A percentile compares a stretch with the other conserved stretches of the same genome.
Conservation (phyloP, 2,329 filamentous ascomycete species). For the Colletotrichum sp. region DNA sequence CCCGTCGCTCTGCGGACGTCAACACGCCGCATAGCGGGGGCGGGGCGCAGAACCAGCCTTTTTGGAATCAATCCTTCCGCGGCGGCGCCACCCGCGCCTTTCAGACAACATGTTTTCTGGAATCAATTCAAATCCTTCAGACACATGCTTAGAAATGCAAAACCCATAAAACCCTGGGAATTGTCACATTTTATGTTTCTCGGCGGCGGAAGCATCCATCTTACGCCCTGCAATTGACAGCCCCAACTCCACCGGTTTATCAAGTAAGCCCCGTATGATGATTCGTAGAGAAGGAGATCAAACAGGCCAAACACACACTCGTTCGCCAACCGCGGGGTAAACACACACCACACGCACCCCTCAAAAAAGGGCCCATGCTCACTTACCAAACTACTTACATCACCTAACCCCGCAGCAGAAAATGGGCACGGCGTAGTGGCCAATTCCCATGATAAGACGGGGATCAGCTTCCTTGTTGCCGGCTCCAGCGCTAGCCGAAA, state of each 20-base stretch:
- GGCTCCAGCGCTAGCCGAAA: constrained; percentile 9
- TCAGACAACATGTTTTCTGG: neutral
- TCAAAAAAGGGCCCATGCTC: neutral
- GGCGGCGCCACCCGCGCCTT: neutral
- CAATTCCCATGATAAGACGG: neutral
- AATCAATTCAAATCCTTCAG: neutral
- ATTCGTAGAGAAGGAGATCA: neutral
- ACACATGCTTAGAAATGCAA: neutral
- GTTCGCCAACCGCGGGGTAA: neutral
- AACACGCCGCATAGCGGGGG: neutral
- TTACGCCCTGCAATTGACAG: neutral
- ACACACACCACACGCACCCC: neutral
- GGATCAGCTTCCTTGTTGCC: neutral
- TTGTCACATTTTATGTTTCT: neutral
- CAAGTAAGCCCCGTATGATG: neutral
- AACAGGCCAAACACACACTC: neutral
- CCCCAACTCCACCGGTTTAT: neutral
- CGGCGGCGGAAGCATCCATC: neutral
- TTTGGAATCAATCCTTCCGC: neutral
- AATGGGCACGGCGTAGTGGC: neutral
- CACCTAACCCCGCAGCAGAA: neutral
- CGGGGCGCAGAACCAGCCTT: neutral
- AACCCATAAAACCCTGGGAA: neutral
- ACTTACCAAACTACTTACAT: neutral
- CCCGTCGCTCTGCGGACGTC: neutral